Evolutionary conservation across 1,139 yeast species (phyloP).

Genomic region (Yarrowia galli): DNA sequence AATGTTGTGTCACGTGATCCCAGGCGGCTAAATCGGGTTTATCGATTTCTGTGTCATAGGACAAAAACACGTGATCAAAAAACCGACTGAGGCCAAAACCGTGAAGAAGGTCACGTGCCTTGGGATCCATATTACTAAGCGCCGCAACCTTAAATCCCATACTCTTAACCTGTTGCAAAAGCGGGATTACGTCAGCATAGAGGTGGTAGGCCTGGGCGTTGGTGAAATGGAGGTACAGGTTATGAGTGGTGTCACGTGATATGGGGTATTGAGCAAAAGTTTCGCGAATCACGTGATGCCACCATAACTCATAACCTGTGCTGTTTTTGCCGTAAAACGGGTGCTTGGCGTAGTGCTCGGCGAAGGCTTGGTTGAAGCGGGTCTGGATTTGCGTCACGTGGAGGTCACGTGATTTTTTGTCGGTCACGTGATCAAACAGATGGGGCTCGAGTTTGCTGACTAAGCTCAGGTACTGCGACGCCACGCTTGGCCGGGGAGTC

Average conservation of each 20-base stretch:
- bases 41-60: slow-evolving; percentile 21
- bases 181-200: slow-evolving; percentile 13
- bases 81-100: neutral
- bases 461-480: slow-evolving; percentile 9
- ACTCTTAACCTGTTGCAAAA: neutral
- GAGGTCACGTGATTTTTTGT: too few species aligned
- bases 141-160: slow-evolving; percentile 5
- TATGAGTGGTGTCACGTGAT: neutral
- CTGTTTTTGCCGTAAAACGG: slow-evolving; percentile 9
- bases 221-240: slow-evolving; percentile 6
- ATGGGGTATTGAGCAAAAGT: slow-evolving; percentile 2
- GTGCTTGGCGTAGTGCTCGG: slow-evolving; percentile 8
- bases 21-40: slow-evolving; percentile 14
- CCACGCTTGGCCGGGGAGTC: slow-evolving; percentile 28
- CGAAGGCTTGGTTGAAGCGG: slow-evolving; percentile 8
- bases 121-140: slow-evolving; percentile 26
- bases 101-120: neutral
- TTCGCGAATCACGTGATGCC: slow-evolving; percentile 16
- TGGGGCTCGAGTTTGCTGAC: neutral
- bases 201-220: slow-evolving; percentile 6
- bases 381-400: too few species aligned
- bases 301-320: slow-evolving; percentile 1
- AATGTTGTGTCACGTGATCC: slow-evolving; percentile 1
- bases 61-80: neutral
- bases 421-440: neutral